phyloP scores from a whole-genome alignment of 805 yeast species.

The Cyberlindnera euphorbiiphila region DNA sequence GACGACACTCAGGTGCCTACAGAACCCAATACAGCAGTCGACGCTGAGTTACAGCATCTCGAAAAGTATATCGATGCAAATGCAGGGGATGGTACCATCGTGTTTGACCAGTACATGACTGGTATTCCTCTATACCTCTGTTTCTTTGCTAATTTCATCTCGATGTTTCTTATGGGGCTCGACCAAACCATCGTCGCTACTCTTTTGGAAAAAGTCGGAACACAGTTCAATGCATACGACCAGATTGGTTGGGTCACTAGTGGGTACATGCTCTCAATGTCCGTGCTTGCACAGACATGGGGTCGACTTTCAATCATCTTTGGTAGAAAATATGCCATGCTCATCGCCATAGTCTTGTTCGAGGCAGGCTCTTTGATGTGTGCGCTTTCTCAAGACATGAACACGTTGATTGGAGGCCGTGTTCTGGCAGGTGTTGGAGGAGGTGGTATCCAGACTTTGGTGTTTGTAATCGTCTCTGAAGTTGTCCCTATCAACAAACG shows the following conservation, averaged over 20 bases:
- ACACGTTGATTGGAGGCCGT: slow-evolving; percentile 65
- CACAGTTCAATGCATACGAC: slow-evolving; percentile 44
- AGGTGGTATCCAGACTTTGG: slow-evolving; percentile 58
- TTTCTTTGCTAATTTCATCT: slow-evolving; percentile 22
- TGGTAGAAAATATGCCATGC: slow-evolving; percentile 42
- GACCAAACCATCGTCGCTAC: slow-evolving; percentile 54
- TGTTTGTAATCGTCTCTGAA: slow-evolving; percentile 54
- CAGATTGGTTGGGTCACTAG: slow-evolving; percentile 57
- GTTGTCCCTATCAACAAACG: slow-evolving; percentile 33
- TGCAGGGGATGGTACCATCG: slow-evolving; percentile 25
- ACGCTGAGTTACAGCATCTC: too few species aligned
- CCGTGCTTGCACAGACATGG: slow-evolving; percentile 49
- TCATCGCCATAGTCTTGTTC: slow-evolving; percentile 34
- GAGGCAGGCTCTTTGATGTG: slow-evolving; percentile 59
- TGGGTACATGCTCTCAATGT: slow-evolving; percentile 51
- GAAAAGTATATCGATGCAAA: slow-evolving; percentile 18
- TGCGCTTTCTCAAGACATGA: slow-evolving; percentile 52
- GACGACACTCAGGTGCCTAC: too few species aligned
- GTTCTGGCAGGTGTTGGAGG: slow-evolving; percentile 70
- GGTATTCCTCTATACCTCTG: slow-evolving; percentile 14
- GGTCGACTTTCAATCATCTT: slow-evolving; percentile 52
- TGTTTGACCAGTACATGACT: slow-evolving; percentile 16
- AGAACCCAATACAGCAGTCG: too few species aligned
- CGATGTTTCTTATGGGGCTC: slow-evolving; percentile 23
- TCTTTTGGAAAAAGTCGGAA: slow-evolving; percentile 46